Base-by-base conservation (phyloP, 2,329 filamentous ascomycete genomes). In the Uncinocarpus reesii region DNA sequence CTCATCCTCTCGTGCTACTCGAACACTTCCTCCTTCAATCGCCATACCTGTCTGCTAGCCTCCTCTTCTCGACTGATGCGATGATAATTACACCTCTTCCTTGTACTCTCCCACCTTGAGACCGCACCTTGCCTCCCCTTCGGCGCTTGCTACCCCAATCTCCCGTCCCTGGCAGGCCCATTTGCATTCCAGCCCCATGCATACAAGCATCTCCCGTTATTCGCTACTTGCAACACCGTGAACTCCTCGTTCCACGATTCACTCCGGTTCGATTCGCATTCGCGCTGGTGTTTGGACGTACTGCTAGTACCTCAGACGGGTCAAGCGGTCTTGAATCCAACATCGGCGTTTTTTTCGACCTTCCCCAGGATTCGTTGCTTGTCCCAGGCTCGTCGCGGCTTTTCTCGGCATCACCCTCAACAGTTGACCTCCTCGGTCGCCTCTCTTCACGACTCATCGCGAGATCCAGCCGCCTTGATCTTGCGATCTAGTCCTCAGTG, bases 401-500 rank as follows among this genome's bases (percentile, higher is more conserved):
- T 36, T 21, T 29, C 28, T 38, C 43, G 43, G 32, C 43, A 28
- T 28, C 32, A 29, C 13, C 20, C 24, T 24, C 2, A 24, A 29
- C 18, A 5, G 16, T 18, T 16, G 29, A 32, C 34, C 2, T 35
- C 35, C 10, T 42, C 20, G 49, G 47, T 52, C 47, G 49, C 41
- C 48, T 34, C 40, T 38, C 21, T 13, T 13, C 3, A 23, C 13
- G 8, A 21, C 15, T 5, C 4, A 26, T 45, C 20, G 13, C 26
- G 1, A 20, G 6, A 21, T 42, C 28, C 38, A 42, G 45, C 36
- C 43, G 52, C 45, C 45, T 45, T 42, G 41, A 28, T 46, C 34
- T 38, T 48, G 45, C 38, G 49, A 45, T 42, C 15, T 31, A 28
- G 38, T 41, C 48, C 48, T 41, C 42, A 42, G 48, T 42, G 49